A percentile compares a stretch with the other conserved stretches of the same genome.
phyloP scores from a whole-genome alignment of 1,284 basidiomycete species.

The Coniophora puteana region DNA sequence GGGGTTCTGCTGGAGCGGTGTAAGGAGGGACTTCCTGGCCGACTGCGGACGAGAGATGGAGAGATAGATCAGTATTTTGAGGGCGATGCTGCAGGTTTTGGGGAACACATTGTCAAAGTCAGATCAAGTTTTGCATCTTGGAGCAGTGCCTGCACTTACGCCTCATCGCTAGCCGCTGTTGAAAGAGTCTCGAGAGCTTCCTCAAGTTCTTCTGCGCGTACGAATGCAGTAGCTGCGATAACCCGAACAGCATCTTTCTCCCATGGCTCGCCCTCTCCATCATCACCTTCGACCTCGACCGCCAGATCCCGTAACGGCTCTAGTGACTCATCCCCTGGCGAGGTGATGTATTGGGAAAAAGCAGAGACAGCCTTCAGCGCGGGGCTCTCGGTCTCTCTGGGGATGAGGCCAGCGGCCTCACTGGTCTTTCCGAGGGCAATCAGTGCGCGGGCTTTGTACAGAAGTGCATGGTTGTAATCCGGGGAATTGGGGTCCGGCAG shows the following conservation, averaged over 20 bases:
- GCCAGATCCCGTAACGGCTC: conserved; percentile 84
- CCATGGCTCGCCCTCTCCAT: conserved; percentile 54
- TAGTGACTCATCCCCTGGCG: conserved; percentile 62
- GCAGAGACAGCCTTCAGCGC: conserved; percentile 69
- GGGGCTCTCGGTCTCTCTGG: conserved; percentile 58
- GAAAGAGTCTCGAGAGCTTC: conserved; percentile 88
- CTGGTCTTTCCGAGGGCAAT: conserved; percentile 71
- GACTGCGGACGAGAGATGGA: conserved; percentile 82
- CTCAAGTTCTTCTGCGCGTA: conserved; percentile 79
- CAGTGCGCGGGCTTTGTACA: conserved; percentile 84
- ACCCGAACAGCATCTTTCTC: conserved; percentile 74
- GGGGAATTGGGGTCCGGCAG: conserved; percentile 60
- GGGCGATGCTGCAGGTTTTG: conserved; percentile 76
- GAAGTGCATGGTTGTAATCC: conserved; percentile 59
- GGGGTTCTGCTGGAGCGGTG: conserved; percentile 82
- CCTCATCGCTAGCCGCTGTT: conserved; percentile 44
- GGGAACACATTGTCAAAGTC: conserved; percentile 10
- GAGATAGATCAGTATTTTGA: conserved; percentile 84
- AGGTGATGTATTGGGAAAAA: conserved; percentile 67
- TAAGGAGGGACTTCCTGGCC: conserved; percentile 80
- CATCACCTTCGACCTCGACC: conserved; percentile 82
- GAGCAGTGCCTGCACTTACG: conserved; percentile 56
- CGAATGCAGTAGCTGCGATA: conserved; percentile 81
- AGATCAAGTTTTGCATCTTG: no score
- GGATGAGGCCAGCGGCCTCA: conserved; percentile 51